A percentile compares a stretch with the other conserved stretches of the same genome.
phyloP scores from a whole-genome alignment of 805 yeast species.

The Gaillardinia entomophila region DNA sequence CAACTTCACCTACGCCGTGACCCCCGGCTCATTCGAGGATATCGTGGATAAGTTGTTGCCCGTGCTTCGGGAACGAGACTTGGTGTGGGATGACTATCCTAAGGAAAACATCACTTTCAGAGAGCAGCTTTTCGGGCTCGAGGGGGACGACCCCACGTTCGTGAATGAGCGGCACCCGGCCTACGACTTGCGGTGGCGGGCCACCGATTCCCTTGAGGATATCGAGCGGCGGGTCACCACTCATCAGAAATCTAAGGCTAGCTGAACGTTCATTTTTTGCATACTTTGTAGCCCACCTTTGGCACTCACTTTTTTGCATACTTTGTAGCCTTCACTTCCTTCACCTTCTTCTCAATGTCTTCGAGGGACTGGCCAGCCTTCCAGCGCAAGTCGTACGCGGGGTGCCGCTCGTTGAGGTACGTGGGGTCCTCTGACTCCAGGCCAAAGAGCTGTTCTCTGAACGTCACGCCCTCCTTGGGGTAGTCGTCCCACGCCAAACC shows the following conservation, averaged over 20 bases:
- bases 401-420: conserved; percentile 1
- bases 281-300: too few species aligned
- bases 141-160: conserved; percentile 6
- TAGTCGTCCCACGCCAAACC: conserved; percentile 34
- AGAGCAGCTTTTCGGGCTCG: conserved; percentile 24
- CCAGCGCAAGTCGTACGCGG: conserved; percentile 3
- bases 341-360: conserved; percentile 1
- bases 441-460: conserved; percentile 32
- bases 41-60: conserved; percentile 2
- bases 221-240: too few species aligned
- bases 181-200: too few species aligned
- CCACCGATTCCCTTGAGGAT: too few species aligned
- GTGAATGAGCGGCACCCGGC: neutral
- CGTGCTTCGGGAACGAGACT: conserved; percentile 1
- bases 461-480: conserved; percentile 24
- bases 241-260: too few species aligned
- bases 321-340: conserved; percentile 1
- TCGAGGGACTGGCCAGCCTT: conserved; percentile 2
- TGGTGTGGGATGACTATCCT: conserved; percentile 3
- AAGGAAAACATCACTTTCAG: conserved; percentile 1
- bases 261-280: too few species aligned
- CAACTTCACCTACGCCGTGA: conserved; percentile 2
- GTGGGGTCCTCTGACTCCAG: conserved; percentile 12
- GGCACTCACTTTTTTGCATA: too few species aligned
- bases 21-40: conserved; percentile 2